Evolutionary conservation across 2,329 filamentous ascomycete species (phyloP).

Genomic region (Aspergillus thermomutatus): DNA sequence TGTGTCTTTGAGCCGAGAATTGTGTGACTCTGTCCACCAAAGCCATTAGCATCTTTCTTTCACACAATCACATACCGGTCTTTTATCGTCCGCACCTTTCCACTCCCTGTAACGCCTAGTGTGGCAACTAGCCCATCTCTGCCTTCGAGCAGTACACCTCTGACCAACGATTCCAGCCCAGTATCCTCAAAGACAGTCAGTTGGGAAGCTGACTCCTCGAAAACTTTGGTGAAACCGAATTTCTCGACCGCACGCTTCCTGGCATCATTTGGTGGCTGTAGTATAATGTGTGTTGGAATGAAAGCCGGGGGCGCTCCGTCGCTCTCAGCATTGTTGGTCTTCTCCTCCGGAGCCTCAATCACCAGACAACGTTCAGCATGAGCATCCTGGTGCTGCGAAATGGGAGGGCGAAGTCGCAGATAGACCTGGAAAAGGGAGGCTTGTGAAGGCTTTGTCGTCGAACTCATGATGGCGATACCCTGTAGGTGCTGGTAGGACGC

Average conservation of each 20-base stretch:
- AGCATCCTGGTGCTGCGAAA: constrained; percentile 36
- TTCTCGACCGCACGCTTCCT: constrained; percentile 85
- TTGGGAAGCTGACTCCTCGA: constrained; percentile 81
- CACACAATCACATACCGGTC: neutral
- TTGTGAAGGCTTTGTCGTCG: constrained; percentile 43
- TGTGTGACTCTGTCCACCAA: constrained; percentile 72
- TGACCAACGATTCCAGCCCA: constrained; percentile 69
- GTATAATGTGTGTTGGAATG: constrained; percentile 65
- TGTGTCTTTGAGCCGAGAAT: constrained; percentile 85
- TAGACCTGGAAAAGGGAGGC: constrained; percentile 85
- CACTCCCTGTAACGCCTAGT: constrained; percentile 88
- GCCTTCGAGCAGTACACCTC: constrained; percentile 78
- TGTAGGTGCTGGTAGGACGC: neutral
- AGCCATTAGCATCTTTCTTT: constrained; percentile 6
- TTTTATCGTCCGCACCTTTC: constrained; percentile 66
- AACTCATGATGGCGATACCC: constrained; percentile 32
- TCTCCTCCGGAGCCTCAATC: constrained; percentile 59
- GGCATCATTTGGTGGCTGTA: constrained; percentile 77
- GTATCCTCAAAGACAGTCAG: constrained; percentile 82
- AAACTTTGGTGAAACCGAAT: constrained; percentile 91
- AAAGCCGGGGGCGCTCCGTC: constrained; percentile 21
- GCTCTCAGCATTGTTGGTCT: constrained; percentile 34
- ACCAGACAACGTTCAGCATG: constrained; percentile 67
- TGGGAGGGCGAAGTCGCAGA: constrained; percentile 73
- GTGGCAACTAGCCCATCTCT: constrained; percentile 89